Evolutionary conservation across 2,329 filamentous ascomycete species (phyloP).

Genomic region (Cladophialophora bantiana): DNA sequence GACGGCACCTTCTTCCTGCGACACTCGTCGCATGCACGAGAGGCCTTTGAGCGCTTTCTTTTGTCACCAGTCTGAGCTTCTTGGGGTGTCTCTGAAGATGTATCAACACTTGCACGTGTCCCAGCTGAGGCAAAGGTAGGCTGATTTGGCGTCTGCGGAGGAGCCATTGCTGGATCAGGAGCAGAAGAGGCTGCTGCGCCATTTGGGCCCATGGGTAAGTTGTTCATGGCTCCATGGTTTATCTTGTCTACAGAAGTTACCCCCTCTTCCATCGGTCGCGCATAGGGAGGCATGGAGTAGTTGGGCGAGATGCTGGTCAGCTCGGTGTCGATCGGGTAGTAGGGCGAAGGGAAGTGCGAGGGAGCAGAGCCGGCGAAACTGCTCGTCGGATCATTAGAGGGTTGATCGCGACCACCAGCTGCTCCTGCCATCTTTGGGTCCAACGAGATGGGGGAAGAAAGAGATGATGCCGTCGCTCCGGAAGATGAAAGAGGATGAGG

Average conservation of each 20-base stretch:
- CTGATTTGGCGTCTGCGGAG: constrained; percentile 30
- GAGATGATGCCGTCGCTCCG: constrained; percentile 32
- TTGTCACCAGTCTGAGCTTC: constrained; percentile 58
- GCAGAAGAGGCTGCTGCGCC: constrained; percentile 20
- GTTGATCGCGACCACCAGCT: constrained; percentile 29
- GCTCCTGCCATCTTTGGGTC: constrained; percentile 29
- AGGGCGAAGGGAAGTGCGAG: constrained; percentile 32
- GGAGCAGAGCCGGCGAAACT: constrained; percentile 21
- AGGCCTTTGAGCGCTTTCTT: constrained; percentile 83
- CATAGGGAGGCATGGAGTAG: constrained; percentile 28
- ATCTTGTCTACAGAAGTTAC: constrained; percentile 10
- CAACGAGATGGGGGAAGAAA: constrained; percentile 8
- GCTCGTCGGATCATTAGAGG: constrained; percentile 29
- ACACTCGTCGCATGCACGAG: constrained; percentile 87
- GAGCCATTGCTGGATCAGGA: constrained; percentile 33
- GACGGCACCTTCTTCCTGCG: constrained; percentile 74
- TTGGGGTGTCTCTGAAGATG: constrained; percentile 28
- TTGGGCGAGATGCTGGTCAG: constrained; percentile 30
- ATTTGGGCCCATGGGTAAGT: constrained; percentile 20
- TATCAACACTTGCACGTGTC: constrained; percentile 33
- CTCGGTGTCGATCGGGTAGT: constrained; percentile 33
- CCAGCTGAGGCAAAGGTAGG: constrained; percentile 26
- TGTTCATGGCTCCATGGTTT: constrained; percentile 20
- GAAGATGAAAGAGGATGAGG: constrained; percentile 23
- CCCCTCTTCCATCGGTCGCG: constrained; percentile 28